Evolutionary conservation across 495 filamentous ascomycete genomes (phyloP).

Genomic region (Daldinia vernicosa): DNA sequence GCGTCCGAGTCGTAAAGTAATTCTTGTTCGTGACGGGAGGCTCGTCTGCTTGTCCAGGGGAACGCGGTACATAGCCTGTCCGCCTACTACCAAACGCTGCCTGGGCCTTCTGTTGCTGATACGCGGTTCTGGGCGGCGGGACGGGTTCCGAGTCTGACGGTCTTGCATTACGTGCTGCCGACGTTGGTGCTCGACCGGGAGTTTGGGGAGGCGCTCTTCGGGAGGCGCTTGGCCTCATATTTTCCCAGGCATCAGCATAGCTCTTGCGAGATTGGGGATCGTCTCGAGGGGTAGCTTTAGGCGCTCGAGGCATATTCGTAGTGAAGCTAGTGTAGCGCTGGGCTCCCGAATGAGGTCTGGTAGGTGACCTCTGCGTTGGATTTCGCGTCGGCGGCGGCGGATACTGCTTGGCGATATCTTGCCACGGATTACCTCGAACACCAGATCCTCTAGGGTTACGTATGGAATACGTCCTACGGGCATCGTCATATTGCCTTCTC

Average conservation of each 20-base stretch:
- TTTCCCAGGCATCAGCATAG: conserved; percentile 45
- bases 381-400: conserved; percentile 58
- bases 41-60: conserved; percentile 54
- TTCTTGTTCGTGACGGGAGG: conserved; percentile 53
- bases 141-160: conserved; percentile 11
- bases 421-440: conserved; percentile 63
- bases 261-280: conserved; percentile 38
- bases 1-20: conserved; percentile 52
- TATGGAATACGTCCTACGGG: conserved; percentile 56
- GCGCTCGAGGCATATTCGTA: conserved; percentile 49
- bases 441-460: conserved; percentile 55
- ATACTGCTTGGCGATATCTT: conserved; percentile 55
- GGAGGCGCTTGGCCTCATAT: conserved; percentile 38
- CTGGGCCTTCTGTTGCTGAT: conserved; percentile 54
- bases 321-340: conserved; percentile 64
- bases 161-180: conserved; percentile 36
- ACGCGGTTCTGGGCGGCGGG: conserved; percentile 51
- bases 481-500: conserved; percentile 79
- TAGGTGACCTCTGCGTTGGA: conserved; percentile 39
- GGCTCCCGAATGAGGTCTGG: conserved; percentile 62
- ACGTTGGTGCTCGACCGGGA: conserved; percentile 43
- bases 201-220: conserved; percentile 24
- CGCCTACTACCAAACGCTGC: conserved; percentile 56
- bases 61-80: conserved; percentile 52
- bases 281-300: conserved; percentile 46